phyloP scores from a whole-genome alignment of 202 grass and related monocot species.

The Brachypodium distachyon region DNA sequence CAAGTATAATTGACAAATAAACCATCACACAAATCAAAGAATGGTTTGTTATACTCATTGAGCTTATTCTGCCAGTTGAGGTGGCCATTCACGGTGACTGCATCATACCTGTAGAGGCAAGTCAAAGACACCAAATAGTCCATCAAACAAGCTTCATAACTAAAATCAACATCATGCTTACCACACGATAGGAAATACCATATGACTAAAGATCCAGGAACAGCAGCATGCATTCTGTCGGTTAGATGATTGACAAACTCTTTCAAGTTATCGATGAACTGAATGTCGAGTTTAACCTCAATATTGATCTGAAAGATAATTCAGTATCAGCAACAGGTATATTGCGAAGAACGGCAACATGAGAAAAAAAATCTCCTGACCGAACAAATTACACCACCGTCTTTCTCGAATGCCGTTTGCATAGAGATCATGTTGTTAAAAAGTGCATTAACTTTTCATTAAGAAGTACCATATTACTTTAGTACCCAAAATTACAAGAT shows the following conservation, averaged over 20 bases:
- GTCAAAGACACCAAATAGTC: background rate
- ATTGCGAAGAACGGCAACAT: background rate
- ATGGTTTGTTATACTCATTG: conserved; percentile 68
- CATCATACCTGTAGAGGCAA: conserved; percentile 66
- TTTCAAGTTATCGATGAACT: conserved; percentile 81
- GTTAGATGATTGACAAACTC: conserved; percentile 74
- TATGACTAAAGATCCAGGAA: conserved; percentile 89
- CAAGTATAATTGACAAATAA: conserved; percentile 87
- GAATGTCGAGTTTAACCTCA: conserved; percentile 51
- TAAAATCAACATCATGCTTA: background rate
- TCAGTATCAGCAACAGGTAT: conserved; percentile 18
- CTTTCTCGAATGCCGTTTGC: background rate
- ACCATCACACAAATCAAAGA: conserved; percentile 89
- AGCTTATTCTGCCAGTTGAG: conserved; percentile 83
- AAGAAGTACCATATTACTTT: background rate
- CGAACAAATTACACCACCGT: background rate
- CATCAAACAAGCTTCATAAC: conserved; percentile 6
- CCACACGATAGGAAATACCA: conserved; percentile 36
- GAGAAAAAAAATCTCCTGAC: background rate
- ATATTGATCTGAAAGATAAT: conserved; percentile 77
- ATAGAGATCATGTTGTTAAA: background rate
- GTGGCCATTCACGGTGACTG: conserved; percentile 52
- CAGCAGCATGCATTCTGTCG: conserved; percentile 51
- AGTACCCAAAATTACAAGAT: background rate
- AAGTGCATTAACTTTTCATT: background rate